Conservation (phyloP, 140 eudicot species). For the Stevia rebaudiana region DNA sequence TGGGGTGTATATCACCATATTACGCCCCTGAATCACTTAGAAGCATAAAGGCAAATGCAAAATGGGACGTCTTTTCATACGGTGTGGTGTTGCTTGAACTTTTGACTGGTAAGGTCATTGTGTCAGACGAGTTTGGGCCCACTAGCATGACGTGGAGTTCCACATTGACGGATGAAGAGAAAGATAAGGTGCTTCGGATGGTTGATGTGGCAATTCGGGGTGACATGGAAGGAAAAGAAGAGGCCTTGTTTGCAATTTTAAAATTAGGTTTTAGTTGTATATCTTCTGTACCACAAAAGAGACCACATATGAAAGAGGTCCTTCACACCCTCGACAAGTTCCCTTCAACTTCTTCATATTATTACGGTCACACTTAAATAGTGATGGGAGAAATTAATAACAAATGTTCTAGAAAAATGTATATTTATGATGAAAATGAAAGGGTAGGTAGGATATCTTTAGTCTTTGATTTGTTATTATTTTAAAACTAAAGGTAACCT, state of each 20-base stretch:
- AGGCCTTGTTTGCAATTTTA: conserved; percentile 48
- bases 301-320: conserved; percentile 90
- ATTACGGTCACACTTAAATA: conserved; percentile 27
- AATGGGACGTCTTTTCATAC: conserved; percentile 87
- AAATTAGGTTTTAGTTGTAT: conserved; percentile 70
- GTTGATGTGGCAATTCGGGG: conserved; percentile 77
- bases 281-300: conserved; percentile 74
- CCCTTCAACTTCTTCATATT: conserved; percentile 42
- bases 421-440: conserved; percentile 31
- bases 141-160: conserved; percentile 42
- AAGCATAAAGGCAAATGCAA: conserved; percentile 66
- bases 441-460: conserved; percentile 36
- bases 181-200: conserved; percentile 54
- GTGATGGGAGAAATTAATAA: conserved; percentile 6
- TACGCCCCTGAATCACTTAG: conserved; percentile 89
- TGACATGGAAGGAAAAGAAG: conserved; percentile 87
- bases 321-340: conserved; percentile 87
- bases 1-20: conserved; percentile 71
- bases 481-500: conserved; percentile 16
- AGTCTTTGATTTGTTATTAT: conserved; percentile 21
- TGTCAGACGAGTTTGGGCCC: conserved; percentile 69
- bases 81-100: conserved; percentile 85
- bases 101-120: conserved; percentile 68
- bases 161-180: conserved; percentile 48
- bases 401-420: conserved; percentile 25